Percentiles rank a stretch among this genome's conserved stretches.
Evolutionary conservation across 2,329 filamentous ascomycete genomes (phyloP).

Genomic region (Hypoxylon sp.): DNA sequence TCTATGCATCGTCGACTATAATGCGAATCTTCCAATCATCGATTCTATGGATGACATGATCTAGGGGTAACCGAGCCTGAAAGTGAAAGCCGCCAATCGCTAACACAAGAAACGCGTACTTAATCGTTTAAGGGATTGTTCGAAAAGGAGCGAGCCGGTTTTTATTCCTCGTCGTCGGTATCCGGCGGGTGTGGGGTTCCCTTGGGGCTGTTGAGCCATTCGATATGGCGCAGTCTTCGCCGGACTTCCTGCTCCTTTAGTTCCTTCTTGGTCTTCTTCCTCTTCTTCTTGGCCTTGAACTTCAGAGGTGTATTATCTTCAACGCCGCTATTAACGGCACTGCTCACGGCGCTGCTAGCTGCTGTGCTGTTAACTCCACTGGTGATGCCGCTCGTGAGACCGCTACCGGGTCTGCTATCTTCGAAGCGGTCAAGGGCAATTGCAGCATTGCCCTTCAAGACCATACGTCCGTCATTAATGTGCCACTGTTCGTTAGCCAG

Average conservation of each 20-base stretch:
- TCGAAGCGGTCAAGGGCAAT: slow-evolving; percentile 87
- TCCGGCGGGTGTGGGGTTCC: slow-evolving; percentile 82
- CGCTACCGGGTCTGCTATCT: slow-evolving; percentile 64
- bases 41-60: slow-evolving; percentile 18
- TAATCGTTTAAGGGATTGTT: slow-evolving; percentile 15
- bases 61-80: slow-evolving; percentile 12
- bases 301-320: slow-evolving; percentile 86
- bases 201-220: slow-evolving; percentile 87
- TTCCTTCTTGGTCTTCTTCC: slow-evolving; percentile 98
- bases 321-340: slow-evolving; percentile 82
- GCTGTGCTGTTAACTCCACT: slow-evolving; percentile 65
- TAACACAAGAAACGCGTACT: slow-evolving; percentile 12
- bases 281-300: slow-evolving; percentile 93
- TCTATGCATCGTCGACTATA: slow-evolving; percentile 24
- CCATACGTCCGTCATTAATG: slow-evolving; percentile 87
- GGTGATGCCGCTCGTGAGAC: slow-evolving; percentile 67
- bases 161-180: slow-evolving; percentile 78
- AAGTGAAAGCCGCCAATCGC: slow-evolving; percentile 10
- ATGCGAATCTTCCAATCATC: slow-evolving; percentile 28
- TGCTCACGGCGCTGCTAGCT: slow-evolving; percentile 67
- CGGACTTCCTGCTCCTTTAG: slow-evolving; percentile 92
- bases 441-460: slow-evolving; percentile 82
- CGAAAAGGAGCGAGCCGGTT: not conserved
- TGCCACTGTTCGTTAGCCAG: slow-evolving; percentile 97
- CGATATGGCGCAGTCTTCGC: slow-evolving; percentile 85